phyloP scores from a whole-genome alignment of 2,329 filamentous ascomycete species.

The Cyclaneusma minus region DNA sequence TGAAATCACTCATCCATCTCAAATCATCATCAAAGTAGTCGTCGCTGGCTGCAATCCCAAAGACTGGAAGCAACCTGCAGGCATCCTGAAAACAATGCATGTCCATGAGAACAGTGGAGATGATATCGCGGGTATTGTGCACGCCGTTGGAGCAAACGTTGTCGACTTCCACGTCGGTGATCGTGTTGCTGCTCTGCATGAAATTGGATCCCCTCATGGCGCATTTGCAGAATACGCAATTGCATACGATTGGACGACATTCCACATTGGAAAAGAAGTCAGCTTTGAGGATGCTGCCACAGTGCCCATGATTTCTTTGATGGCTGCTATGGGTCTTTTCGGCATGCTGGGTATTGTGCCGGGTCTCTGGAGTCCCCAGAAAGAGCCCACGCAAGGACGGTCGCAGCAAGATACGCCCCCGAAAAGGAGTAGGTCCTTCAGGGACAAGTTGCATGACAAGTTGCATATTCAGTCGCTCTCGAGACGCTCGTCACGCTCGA shows the following conservation, averaged over 20 bases:
- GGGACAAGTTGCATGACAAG: too few species aligned
- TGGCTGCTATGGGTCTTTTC: conserved; percentile 34
- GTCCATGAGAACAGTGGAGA: conserved; percentile 21
- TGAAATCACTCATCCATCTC: too few species aligned
- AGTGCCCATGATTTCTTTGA: conserved; percentile 38
- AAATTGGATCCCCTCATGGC: conserved; percentile 34
- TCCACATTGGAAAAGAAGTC: conserved; percentile 31
- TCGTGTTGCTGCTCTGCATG: conserved; percentile 31
- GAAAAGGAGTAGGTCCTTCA: too few species aligned
- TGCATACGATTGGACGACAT: conserved; percentile 37
- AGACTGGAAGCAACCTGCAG: too few species aligned
- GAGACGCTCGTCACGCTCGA: too few species aligned
- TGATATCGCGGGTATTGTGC: conserved; percentile 29
- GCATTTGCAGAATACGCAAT: conserved; percentile 47
- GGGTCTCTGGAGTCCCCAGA: conserved; percentile 28
- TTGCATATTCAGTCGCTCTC: too few species aligned
- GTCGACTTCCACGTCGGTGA: conserved; percentile 29
- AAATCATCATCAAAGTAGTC: conserved; percentile 23
- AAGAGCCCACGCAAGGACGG: conserved; percentile 8
- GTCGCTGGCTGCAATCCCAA: conserved; percentile 25
- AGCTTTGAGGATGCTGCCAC: conserved; percentile 40
- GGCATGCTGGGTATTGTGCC: conserved; percentile 28
- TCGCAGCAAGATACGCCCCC: too few species aligned
- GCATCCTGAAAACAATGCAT: neutral
- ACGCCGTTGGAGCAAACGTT: conserved; percentile 31